These are phyloP conservation scores for Aspergillus asperescens DNA, from an alignment of 495 filamentous ascomycete genomes.

Conservation along the genomic window DNA sequence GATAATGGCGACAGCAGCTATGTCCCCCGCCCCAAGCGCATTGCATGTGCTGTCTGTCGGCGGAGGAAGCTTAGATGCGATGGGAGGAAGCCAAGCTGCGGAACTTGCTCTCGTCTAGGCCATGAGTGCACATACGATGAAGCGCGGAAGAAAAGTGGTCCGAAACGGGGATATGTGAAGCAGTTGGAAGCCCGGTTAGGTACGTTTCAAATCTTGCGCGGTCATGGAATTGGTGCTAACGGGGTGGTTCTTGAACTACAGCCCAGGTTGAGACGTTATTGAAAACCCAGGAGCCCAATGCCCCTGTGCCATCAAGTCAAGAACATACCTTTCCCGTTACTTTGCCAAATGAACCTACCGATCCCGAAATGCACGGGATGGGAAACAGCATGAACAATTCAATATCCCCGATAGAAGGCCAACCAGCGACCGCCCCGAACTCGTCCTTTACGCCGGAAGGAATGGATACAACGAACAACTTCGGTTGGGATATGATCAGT, in stretches of 20 bases:
- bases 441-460: conserved; percentile 19
- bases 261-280: conserved; percentile 93
- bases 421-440: conserved; percentile 23
- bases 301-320: conserved; percentile 12
- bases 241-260: conserved; percentile 30
- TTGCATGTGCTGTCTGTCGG: conserved; percentile 94
- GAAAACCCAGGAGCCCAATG: conserved; percentile 52
- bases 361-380: conserved; percentile 24
- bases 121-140: conserved; percentile 96
- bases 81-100: conserved; percentile 72
- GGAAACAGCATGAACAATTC: conserved; percentile 20
- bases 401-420: conserved; percentile 16
- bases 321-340: conserved; percentile 23
- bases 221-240: conserved; percentile 15
- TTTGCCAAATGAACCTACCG: conserved; percentile 21
- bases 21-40: conserved; percentile 80
- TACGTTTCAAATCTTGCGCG: conserved; percentile 33
- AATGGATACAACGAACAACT: conserved; percentile 35
- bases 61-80: conserved; percentile 86
- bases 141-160: conserved; percentile 93
- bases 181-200: conserved; percentile 90
- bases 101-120: conserved; percentile 81
- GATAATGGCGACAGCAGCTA: conserved; percentile 52
- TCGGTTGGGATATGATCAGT: conserved; percentile 89
- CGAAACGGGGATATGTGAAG: conserved; percentile 97